Evolutionary conservation across 2,329 filamentous ascomycete species (phyloP).

Genomic region (Endoconidiophora laricicola): DNA sequence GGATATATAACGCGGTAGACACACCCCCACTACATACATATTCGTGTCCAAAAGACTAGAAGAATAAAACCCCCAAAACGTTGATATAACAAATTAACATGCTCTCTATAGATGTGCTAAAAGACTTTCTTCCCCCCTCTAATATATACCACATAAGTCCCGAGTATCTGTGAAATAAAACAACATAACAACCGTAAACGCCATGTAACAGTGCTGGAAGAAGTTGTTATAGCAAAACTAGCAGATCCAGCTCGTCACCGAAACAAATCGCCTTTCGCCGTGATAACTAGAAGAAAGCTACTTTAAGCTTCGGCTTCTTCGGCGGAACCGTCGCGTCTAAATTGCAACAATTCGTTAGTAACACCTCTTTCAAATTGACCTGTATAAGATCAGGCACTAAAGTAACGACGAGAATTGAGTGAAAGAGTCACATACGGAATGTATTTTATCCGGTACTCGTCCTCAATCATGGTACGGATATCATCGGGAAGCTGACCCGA

Average conservation of each 20-base stretch:
- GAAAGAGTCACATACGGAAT: constrained; percentile 38
- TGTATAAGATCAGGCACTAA: constrained; percentile 21
- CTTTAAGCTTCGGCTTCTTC: constrained; percentile 29
- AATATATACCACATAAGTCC: neutral
- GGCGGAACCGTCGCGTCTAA: constrained; percentile 39
- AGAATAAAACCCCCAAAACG: neutral
- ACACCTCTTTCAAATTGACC: constrained; percentile 19
- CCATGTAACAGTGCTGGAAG: neutral
- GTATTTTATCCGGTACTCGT: constrained; percentile 47
- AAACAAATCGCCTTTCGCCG: too few relatives aligned
- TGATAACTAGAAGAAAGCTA: too few relatives aligned
- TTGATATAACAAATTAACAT: neutral
- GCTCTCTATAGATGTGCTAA: neutral
- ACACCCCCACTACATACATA: neutral
- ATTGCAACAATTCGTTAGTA: constrained; percentile 1
- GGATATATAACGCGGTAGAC: too few relatives aligned
- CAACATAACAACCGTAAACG: neutral
- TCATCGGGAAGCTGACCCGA: constrained; percentile 62
- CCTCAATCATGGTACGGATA: constrained; percentile 41
- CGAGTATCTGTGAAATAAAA: neutral
- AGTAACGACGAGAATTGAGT: too few relatives aligned
- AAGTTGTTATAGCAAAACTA: too few relatives aligned
- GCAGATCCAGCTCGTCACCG: too few relatives aligned
- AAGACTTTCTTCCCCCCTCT: too few relatives aligned
- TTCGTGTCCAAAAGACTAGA: neutral